phyloP scores from a whole-genome alignment of 257 asterid species.

The Solanum clarkiae region DNA sequence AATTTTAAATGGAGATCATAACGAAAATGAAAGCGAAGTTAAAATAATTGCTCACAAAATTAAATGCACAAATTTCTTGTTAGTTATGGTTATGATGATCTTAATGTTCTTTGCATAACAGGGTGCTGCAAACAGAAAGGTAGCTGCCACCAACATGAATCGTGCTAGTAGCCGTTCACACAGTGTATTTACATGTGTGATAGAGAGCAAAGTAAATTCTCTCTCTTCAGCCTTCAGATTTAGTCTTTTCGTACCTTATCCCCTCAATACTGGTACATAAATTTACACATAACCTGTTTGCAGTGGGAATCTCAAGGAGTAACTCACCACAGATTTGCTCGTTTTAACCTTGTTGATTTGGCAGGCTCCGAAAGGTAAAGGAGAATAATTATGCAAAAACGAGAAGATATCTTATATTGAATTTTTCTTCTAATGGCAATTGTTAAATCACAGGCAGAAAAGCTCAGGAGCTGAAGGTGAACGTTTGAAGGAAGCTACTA shows the following conservation, averaged over 20 bases:
- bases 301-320: slow-evolving; percentile 95
- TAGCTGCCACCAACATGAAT: slow-evolving; percentile 97
- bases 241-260: slow-evolving; percentile 1
- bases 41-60: neutral
- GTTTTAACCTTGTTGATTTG: slow-evolving; percentile 91
- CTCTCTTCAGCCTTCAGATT: neutral
- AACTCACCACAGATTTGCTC: slow-evolving; percentile 85
- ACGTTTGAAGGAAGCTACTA: slow-evolving; percentile 91
- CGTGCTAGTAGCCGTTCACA: slow-evolving; percentile 99
- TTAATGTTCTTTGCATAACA: slow-evolving; percentile 16
- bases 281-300: neutral
- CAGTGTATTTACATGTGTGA: slow-evolving; percentile 85
- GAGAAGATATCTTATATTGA: neutral
- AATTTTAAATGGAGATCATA: neutral
- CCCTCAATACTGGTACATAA: neutral
- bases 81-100: neutral
- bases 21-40: neutral
- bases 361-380: slow-evolving; percentile 96
- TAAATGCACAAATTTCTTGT: neutral
- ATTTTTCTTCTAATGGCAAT: neutral
- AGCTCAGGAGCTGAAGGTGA: slow-evolving; percentile 99
- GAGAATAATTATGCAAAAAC: neutral
- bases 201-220: slow-evolving; percentile 79
- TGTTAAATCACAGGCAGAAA: slow-evolving; percentile 59
- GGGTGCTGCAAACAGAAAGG: slow-evolving; percentile 96